These are phyloP conservation scores for Dioscorea alata DNA, from an alignment of 106 monocot species.

Conservation along the genomic window DNA sequence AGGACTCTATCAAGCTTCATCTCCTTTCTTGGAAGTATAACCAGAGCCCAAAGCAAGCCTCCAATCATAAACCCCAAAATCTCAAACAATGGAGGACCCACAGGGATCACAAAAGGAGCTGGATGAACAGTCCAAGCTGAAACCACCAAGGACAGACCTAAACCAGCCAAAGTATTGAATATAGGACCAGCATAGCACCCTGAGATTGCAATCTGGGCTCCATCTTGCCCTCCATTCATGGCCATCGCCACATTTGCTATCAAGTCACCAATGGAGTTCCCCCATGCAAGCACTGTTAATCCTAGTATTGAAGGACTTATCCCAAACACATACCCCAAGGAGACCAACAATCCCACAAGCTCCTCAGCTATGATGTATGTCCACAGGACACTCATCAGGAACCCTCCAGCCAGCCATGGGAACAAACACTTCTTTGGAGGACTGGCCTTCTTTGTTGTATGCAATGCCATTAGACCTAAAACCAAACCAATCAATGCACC, in stretches of 20 bases:
- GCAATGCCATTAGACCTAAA: constrained; percentile 8
- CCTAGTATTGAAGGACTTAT: constrained; percentile 35
- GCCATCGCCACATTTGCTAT: constrained; percentile 11
- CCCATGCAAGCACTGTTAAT: constrained; percentile 41
- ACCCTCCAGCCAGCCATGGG: constrained; percentile 33
- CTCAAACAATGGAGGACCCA: constrained; percentile 8
- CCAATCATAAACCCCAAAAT: constrained; percentile 22
- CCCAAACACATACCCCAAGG: constrained; percentile 30
- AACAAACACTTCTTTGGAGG: constrained; percentile 29
- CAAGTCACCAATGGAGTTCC: constrained; percentile 18
- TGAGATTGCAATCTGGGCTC: constrained; percentile 20
- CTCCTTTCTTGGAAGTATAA: constrained; percentile 10
- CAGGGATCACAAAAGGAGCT: constrained; percentile 7
- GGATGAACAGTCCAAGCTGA: constrained; percentile 11
- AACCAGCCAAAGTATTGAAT: constrained; percentile 8
- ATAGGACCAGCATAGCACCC: constrained; percentile 13
- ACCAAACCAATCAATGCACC: constrained; percentile 4
- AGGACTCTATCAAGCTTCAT: constrained; percentile 16
- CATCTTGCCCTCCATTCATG: constrained; percentile 5
- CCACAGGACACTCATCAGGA: constrained; percentile 34
- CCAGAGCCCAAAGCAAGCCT: constrained; percentile 28
- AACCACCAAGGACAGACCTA: constrained; percentile 7
- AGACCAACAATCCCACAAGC: constrained; percentile 28
- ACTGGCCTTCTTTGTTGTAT: constrained; percentile 19
- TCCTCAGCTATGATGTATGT: constrained; percentile 29